Base-by-base conservation (phyloP, 306 rosid genomes). In the Malus sylvestris region DNA sequence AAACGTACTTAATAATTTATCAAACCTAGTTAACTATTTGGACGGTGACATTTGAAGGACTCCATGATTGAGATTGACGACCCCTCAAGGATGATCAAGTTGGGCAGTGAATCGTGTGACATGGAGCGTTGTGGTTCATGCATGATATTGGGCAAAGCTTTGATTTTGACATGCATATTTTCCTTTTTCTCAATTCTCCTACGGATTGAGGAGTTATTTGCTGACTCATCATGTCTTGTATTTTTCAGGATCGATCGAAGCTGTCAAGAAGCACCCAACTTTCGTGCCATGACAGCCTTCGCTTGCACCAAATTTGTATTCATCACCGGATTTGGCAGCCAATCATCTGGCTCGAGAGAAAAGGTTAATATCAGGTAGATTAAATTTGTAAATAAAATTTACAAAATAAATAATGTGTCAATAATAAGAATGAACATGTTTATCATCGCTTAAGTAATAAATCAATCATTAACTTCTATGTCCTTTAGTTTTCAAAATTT, bases 351-450 rank as follows among this genome's bases (percentile, higher is more conserved):
- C 19, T 46, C 53, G 53, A 46, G 19, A 46, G 7, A 46, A 46
- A 46, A 46, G 8, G 2, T 2, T 35, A 6, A 35, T 35, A 1
- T 35, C 1, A 35, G 0, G 38, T 1, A 33, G 9, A 35, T 2
- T 35, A 35, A 35, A 35, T 35, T 35, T 35, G 0, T 35, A 35
- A 6, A 35, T 1, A 35, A 35, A 35, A 35, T 35, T 35, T 35
- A 0, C 9, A 35, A 35, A 35, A 1, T 35, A 35, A 35, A 35
- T 35, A 2, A 35, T 35, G 9, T 35, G 40, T 35, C 2, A 35
- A 0, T 0, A 0, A 35, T 35, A 35, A 6, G 0, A 35, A 35
- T 35, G 9, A 35, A 0, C 2, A 35, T 0, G 9, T 35, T 35
- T 35, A 35, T 35, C 9, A 6, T 6, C 9, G 9, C 0, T 6